Conservation (phyloP, 2,329 filamentous ascomycete species). For the Calonectria crousiana region DNA sequence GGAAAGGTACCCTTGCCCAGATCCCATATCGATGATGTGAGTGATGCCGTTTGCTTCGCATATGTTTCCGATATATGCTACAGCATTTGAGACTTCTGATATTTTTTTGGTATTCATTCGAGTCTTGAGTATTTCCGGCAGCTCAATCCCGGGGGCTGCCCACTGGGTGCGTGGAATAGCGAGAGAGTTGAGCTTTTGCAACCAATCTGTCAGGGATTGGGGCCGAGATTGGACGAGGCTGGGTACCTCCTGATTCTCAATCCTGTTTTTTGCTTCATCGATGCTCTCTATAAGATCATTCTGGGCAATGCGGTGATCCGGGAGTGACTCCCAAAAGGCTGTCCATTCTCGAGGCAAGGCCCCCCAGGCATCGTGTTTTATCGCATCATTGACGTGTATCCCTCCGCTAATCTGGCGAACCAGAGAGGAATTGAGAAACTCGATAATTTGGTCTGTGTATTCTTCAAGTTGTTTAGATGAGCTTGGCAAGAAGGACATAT, state of each 20-base stretch:
- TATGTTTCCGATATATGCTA: slow-evolving; percentile 39
- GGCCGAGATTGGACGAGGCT: slow-evolving; percentile 21
- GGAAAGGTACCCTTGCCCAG: slow-evolving; percentile 48
- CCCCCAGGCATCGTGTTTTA: slow-evolving; percentile 47
- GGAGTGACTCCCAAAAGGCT: slow-evolving; percentile 42
- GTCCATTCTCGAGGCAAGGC: slow-evolving; percentile 47
- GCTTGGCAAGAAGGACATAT: slow-evolving; percentile 31
- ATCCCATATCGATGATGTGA: slow-evolving; percentile 44
- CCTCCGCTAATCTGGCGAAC: slow-evolving; percentile 49
- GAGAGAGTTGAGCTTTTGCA: slow-evolving; percentile 38
- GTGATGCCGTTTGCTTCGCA: slow-evolving; percentile 41
- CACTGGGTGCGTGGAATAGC: slow-evolving; percentile 40
- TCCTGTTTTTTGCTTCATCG: slow-evolving; percentile 26
- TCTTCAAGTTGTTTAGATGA: slow-evolving; percentile 29
- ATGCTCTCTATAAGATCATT: slow-evolving; percentile 43
- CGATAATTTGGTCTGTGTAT: slow-evolving; percentile 39
- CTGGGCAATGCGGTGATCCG: slow-evolving; percentile 47
- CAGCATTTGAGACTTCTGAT: slow-evolving; percentile 45
- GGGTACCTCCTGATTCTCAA: slow-evolving; percentile 31
- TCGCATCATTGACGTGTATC: slow-evolving; percentile 51
- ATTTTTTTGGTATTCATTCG: slow-evolving; percentile 49
- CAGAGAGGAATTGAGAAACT: slow-evolving; percentile 43
- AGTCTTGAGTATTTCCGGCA: slow-evolving; percentile 38
- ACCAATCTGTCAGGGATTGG: slow-evolving; percentile 40
- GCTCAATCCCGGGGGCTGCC: slow-evolving; percentile 12